A percentile compares a stretch with the other conserved stretches of the same genome.
Conservation (phyloP, 225 moss, liverwort and hornwort species). For the Physcomitrellopsis africana region DNA sequence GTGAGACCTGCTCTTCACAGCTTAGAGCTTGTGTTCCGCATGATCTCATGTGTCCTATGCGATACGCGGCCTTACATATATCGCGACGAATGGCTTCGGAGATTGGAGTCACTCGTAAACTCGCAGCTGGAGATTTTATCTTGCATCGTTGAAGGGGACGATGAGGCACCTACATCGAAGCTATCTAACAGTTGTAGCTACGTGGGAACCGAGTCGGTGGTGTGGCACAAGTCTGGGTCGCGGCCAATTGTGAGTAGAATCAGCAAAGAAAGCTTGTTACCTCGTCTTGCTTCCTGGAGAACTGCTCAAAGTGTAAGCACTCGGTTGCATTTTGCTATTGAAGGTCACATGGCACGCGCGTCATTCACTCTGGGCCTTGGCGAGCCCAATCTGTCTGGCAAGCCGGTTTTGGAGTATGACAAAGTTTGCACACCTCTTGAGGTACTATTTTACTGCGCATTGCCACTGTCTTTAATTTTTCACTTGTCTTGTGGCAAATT, state of each 20-base stretch:
- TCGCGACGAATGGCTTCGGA: constrained; percentile 72
- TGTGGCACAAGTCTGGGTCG: constrained; percentile 62
- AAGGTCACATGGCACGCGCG: constrained; percentile 74
- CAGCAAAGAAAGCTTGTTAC: constrained; percentile 69
- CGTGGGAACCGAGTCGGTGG: constrained; percentile 40
- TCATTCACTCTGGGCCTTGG: constrained; percentile 82
- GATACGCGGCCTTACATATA: constrained; percentile 70
- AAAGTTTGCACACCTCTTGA: constrained; percentile 65
- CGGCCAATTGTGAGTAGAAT: constrained; percentile 41
- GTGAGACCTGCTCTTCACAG: constrained; percentile 75
- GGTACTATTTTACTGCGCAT: constrained; percentile 27
- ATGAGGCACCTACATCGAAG: constrained; percentile 56
- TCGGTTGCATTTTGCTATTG: constrained; percentile 74
- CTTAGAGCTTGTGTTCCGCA: constrained; percentile 74
- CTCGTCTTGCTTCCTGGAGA: constrained; percentile 72
- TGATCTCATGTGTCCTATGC: constrained; percentile 63
- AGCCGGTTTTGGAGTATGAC: constrained; percentile 84
- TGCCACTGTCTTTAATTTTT: neutral
- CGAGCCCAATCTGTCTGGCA: constrained; percentile 81
- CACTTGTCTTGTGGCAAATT: neutral
- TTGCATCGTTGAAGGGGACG: constrained; percentile 67
- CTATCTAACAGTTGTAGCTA: constrained; percentile 28
- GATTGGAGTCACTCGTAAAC: constrained; percentile 71
- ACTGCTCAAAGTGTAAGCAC: constrained; percentile 65
- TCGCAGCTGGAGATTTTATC: constrained; percentile 74